Conservation (phyloP, 345 rosid genomes). For the Microcos paniculata region DNA sequence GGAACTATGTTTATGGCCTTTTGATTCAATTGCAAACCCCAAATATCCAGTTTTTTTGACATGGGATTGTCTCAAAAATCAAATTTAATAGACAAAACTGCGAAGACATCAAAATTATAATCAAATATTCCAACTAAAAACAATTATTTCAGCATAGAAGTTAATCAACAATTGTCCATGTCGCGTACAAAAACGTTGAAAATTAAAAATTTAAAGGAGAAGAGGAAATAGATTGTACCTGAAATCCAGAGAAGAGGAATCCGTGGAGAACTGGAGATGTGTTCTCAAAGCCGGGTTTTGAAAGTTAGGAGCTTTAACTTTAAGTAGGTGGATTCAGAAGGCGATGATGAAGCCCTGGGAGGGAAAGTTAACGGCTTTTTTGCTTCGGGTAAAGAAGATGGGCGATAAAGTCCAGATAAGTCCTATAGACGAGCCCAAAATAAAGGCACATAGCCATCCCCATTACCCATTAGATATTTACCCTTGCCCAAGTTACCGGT, state of each 20-base stretch:
- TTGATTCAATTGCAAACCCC: background rate
- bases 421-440: background rate
- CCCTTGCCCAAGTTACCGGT: too few species aligned
- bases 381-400: background rate
- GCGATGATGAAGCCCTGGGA: background rate
- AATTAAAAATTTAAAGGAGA: background rate
- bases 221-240: background rate
- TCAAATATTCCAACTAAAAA: background rate
- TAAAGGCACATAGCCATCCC: background rate
- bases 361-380: background rate
- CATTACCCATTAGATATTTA: too few species aligned
- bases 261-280: background rate
- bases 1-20: background rate
- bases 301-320: background rate
- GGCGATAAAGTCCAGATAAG: too few species aligned
- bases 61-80: background rate
- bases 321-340: background rate
- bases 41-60: background rate
- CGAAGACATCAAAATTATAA: background rate
- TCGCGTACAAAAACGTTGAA: background rate
- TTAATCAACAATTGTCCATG: background rate
- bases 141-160: background rate
- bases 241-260: background rate
- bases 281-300: background rate
- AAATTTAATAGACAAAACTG: background rate